phyloP scores from a whole-genome alignment of 1,284 basidiomycete genomes.

The Cryptococcus jaspeensis region DNA sequence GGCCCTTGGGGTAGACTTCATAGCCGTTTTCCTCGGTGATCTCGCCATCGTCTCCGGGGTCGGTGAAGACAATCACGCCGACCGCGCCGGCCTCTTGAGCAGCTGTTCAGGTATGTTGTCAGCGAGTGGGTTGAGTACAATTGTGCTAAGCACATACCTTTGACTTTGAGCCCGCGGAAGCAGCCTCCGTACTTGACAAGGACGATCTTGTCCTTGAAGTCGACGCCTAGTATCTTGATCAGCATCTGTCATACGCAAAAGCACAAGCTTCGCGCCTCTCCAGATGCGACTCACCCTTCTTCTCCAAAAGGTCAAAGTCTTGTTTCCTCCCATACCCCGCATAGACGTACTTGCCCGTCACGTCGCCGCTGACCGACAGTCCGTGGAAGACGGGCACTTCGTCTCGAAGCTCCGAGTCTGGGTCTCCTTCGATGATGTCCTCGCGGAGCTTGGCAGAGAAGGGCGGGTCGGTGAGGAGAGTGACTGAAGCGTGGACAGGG shows the following conservation, averaged over 20 bases:
- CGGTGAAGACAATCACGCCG: constrained; percentile 72
- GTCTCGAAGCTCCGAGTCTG: constrained; percentile 50
- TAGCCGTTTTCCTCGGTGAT: constrained; percentile 78
- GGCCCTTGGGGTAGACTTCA: constrained; percentile 75
- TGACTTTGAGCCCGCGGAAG: constrained; percentile 72
- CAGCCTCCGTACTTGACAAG: constrained; percentile 75
- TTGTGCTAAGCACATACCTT: constrained; percentile 22
- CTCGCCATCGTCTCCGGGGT: constrained; percentile 82
- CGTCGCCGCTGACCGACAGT: constrained; percentile 45
- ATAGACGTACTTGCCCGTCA: constrained; percentile 70
- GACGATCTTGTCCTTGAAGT: constrained; percentile 78
- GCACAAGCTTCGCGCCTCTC: too few relatives aligned
- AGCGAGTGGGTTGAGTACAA: neutral
- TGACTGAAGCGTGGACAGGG: constrained; percentile 57
- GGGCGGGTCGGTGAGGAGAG: constrained; percentile 40
- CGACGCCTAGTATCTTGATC: constrained; percentile 56
- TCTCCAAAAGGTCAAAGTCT: constrained; percentile 67
- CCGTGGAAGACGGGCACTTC: constrained; percentile 53
- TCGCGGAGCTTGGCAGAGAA: constrained; percentile 54
- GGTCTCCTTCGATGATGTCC: constrained; percentile 53
- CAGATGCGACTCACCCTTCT: constrained; percentile 42
- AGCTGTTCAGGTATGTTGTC: constrained; percentile 65
- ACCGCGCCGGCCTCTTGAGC: constrained; percentile 76
- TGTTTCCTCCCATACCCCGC: constrained; percentile 77
- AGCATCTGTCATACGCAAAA: neutral